Base-by-base conservation (phyloP, 768 basidiomycete species). In the Mycena vitilis region DNA sequence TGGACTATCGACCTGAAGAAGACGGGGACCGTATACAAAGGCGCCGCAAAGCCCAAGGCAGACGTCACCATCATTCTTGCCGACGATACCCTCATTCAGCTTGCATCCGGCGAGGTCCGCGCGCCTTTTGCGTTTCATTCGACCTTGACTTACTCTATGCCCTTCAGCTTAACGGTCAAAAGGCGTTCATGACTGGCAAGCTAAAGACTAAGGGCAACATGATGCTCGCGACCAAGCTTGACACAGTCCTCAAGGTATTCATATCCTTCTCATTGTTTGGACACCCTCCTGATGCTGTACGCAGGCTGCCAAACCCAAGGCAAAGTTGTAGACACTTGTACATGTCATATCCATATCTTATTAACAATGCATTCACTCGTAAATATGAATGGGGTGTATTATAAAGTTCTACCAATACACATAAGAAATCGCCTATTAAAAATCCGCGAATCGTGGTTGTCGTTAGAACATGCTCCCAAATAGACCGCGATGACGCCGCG, bases 1-100 rank as follows among this genome's bases (percentile, higher is more conserved):
- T 98, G 95, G 95, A 96, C 95, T 9, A 94, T 98, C 73, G 96
- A 98, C 84, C 75, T 97, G 76, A 98, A 98, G 87, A 91, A 91
- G 81, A 85, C 86, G 16, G 94, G 93, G 13, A 81, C 85, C 23
- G 86, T 96, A 34, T 90, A 89, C 85, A 90, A 91, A 79, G 95
- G 95, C 47, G 79, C 81, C 42, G 87, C 89, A 12, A 85, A 88
- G 70, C 84, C 89, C 65, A 95, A 95, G 78, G 83, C 93, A 7
- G 94, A 96, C 75, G 95, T 96, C 65, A 91, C 91, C 20, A 87
- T 97, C 78, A 84, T 91, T 61, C 83, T 95, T 72, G 86, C 88
- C 38, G 94, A 95, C 78, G 91, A 92, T 22, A 90, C 89, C 12
- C 90, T 95, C 75, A 78, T 83, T 37, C 86, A 90, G 47, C 83